Conservation (phyloP, 2,329 filamentous ascomycete species). For the Teratosphaeria viscida region DNA sequence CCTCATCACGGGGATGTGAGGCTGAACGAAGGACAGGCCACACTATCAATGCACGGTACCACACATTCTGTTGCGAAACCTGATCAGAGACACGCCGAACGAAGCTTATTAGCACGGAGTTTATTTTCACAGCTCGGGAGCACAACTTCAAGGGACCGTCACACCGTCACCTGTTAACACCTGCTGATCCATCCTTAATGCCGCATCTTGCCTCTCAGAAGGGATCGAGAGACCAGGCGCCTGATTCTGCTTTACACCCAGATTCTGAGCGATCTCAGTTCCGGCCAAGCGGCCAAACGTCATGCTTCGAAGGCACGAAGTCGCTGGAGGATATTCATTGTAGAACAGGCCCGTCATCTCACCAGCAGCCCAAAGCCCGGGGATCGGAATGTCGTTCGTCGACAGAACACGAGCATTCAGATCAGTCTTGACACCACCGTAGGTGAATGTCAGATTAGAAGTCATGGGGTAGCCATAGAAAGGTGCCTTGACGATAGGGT, state of each 20-base stretch:
- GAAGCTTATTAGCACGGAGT: background rate
- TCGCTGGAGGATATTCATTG: conserved; percentile 28
- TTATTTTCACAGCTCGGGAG: background rate
- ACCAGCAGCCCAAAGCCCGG: conserved; percentile 26
- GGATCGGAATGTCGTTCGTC: conserved; percentile 31
- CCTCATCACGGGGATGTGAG: too few relatives aligned
- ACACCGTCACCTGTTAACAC: background rate
- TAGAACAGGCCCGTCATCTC: conserved; percentile 28
- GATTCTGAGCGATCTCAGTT: conserved; percentile 19
- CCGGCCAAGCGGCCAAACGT: conserved; percentile 26
- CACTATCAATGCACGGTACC: too few relatives aligned
- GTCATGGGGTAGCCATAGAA: conserved; percentile 30
- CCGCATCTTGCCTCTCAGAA: conserved; percentile 1
- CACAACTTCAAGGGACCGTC: background rate
- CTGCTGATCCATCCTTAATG: background rate
- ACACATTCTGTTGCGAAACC: too few relatives aligned
- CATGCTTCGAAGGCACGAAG: conserved; percentile 23
- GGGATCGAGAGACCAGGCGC: conserved; percentile 1
- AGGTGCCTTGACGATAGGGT: conserved; percentile 27
- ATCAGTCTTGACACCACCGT: conserved; percentile 32
- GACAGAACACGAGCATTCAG: conserved; percentile 29
- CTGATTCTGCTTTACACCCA: conserved; percentile 6
- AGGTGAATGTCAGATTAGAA: conserved; percentile 23
- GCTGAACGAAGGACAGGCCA: too few relatives aligned
- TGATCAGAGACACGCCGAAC: background rate